Evolutionary conservation across 2,329 filamentous ascomycete genomes (phyloP).

Genomic region (Paracoccidioides brasiliensis): DNA sequence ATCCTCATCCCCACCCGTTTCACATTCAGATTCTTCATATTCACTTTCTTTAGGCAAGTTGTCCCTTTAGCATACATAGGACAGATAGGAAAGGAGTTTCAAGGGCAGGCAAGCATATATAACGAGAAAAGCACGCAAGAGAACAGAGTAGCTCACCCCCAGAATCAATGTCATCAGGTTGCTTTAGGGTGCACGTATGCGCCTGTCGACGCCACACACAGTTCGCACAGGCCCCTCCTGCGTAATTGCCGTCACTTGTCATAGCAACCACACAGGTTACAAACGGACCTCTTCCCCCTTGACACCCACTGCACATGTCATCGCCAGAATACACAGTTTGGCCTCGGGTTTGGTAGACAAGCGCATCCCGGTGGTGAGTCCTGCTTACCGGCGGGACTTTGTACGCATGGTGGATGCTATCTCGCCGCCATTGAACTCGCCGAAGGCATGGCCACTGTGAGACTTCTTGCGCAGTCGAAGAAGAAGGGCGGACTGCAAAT

Average conservation of each 20-base stretch:
- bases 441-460: background rate
- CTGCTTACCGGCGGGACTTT: background rate
- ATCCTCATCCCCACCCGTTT: background rate
- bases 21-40: background rate
- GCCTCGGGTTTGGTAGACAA: background rate
- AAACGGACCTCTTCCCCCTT: background rate
- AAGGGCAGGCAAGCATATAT: background rate
- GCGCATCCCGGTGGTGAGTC: background rate
- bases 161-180: background rate
- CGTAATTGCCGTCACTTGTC: background rate
- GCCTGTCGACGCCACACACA: background rate
- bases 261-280: background rate
- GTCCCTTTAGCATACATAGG: background rate
- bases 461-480: background rate
- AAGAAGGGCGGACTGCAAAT: background rate
- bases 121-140: too few species aligned
- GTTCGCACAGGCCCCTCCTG: background rate
- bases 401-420: background rate
- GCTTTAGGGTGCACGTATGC: background rate
- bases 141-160: background rate
- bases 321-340: background rate
- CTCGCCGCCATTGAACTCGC: background rate
- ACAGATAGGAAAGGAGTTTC: background rate
- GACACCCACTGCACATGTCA: background rate
- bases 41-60: background rate